Evolutionary conservation across 2,329 filamentous ascomycete genomes (phyloP), one percentile per base, ranked within the genome.

Genomic region (Talaromyces marneffei): DNA sequence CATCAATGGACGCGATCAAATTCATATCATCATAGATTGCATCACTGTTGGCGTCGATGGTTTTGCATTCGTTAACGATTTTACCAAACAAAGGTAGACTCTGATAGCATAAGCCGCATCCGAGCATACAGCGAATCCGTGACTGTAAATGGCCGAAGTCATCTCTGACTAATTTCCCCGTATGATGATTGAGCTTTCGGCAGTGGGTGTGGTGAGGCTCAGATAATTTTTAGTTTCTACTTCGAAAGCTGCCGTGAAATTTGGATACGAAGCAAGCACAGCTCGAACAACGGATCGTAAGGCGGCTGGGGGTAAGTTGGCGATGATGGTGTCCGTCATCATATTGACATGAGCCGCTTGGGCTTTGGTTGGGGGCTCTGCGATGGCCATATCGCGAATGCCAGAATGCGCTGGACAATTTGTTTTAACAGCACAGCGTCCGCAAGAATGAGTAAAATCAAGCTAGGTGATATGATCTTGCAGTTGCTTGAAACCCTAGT

Each of bases 241-340:
- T 42, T 77, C 70, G 23, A 78, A 74, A 10, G 68, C 65, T 6
- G 65, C 39, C 1, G 75, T 77, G 52, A 75, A 63, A 8, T 56
- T 53, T 1, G 68, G 65, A 14, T 54, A 31, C 14, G 44, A 29
- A 33, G 46, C 60, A 14, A 62, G 54, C 14, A 62, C 12, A 39
- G 54, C 31, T 29, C 77, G 68, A 57, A 79, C 65, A 4, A 79
- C 69, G 6, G 70, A 69, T 2, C 77, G 74, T 16, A 80, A 64
- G 4, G 72, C 77, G n/a, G 77, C 75, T 0, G 69, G 65, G 0
- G 76, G 70, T 25, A 80, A 63, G 50, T 77, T 79, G n/a, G 73
- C 75, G 57, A 80, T 77, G 60, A 79, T 73, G 3, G 74, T 78
- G 60, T 79, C 78, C 2, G 74, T 76, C 78, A 79, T 79, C 73